phyloP scores from a whole-genome alignment of 2,329 filamentous ascomycete species.

The Thielaviopsis populi region DNA sequence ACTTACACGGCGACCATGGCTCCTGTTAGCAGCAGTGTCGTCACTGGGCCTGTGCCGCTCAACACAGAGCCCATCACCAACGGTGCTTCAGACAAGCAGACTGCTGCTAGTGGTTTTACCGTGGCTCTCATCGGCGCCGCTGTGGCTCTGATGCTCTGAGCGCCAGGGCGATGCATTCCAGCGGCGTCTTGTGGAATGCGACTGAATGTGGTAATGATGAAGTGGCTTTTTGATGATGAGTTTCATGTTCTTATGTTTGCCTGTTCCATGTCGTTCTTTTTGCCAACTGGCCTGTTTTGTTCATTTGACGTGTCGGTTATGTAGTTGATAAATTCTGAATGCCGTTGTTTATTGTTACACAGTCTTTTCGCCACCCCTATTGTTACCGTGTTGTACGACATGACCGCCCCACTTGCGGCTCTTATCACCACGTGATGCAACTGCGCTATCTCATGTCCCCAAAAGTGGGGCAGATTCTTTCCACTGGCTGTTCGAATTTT shows the following conservation, averaged over 20 bases:
- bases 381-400: not conserved
- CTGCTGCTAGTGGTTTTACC: not conserved
- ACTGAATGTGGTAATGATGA: not conserved
- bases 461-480: conserved; percentile 2
- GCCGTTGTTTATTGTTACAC: not conserved
- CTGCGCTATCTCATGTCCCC: not conserved
- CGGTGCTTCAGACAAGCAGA: not conserved
- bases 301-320: not conserved
- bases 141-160: conserved; percentile 5
- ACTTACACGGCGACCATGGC: not conserved
- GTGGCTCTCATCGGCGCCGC: not conserved
- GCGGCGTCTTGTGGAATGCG: too few species aligned
- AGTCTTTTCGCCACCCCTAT: not conserved
- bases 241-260: not conserved
- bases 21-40: not conserved
- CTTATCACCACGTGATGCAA: not conserved
- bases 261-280: not conserved
- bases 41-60: not conserved
- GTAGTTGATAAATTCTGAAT: not conserved
- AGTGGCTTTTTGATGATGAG: not conserved
- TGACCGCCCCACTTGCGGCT: not conserved
- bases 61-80: not conserved
- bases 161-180: not conserved
- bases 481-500: not conserved
- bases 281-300: not conserved